Percentiles rank a stretch among this genome's conserved stretches.
Evolutionary conservation across 2,329 filamentous ascomycete species (phyloP).

Genomic region (Colletotrichum musae): DNA sequence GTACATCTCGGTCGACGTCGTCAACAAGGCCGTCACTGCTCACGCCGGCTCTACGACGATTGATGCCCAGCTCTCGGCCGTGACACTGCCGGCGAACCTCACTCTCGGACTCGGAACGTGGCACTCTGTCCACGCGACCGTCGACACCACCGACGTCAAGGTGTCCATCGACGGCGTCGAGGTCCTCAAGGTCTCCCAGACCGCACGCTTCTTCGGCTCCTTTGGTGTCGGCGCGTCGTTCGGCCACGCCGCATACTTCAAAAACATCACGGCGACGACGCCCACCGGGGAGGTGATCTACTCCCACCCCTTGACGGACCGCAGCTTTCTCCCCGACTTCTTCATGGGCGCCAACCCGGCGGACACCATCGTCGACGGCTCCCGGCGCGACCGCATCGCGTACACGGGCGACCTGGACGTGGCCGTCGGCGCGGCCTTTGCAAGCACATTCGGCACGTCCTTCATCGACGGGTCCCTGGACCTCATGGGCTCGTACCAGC

Average conservation of each 20-base stretch:
- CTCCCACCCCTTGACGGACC: conserved; percentile 46
- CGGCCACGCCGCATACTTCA: conserved; percentile 47
- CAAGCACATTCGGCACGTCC: conserved; percentile 47
- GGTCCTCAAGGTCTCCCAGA: conserved; percentile 48
- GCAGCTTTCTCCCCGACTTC: conserved; percentile 49
- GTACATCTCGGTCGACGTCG: conserved; percentile 47
- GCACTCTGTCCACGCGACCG: conserved; percentile 38
- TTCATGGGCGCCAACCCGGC: conserved; percentile 52
- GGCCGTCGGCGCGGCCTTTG: conserved; percentile 45
- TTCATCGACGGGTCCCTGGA: conserved; percentile 45
- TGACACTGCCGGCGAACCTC: conserved; percentile 8
- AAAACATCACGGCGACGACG: conserved; percentile 40
- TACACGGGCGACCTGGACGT: conserved; percentile 52
- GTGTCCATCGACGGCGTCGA: conserved; percentile 41
- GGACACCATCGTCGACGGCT: conserved; percentile 52
- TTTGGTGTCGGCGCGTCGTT: conserved; percentile 51
- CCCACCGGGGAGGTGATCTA: conserved; percentile 43
- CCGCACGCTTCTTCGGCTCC: conserved; percentile 47
- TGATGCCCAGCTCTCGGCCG: conserved; percentile 16
- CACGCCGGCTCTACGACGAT: conserved; percentile 39
- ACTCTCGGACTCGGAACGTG: conserved; percentile 29
- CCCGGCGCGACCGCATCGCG: conserved; percentile 51
- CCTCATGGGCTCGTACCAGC: conserved; percentile 48
- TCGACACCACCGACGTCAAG: conserved; percentile 43
- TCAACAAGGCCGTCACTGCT: conserved; percentile 31